Evolutionary conservation across 1,284 basidiomycete genomes (phyloP), one percentile per base, ranked within the genome.

Genomic region (Ganoderma meredithae): DNA sequence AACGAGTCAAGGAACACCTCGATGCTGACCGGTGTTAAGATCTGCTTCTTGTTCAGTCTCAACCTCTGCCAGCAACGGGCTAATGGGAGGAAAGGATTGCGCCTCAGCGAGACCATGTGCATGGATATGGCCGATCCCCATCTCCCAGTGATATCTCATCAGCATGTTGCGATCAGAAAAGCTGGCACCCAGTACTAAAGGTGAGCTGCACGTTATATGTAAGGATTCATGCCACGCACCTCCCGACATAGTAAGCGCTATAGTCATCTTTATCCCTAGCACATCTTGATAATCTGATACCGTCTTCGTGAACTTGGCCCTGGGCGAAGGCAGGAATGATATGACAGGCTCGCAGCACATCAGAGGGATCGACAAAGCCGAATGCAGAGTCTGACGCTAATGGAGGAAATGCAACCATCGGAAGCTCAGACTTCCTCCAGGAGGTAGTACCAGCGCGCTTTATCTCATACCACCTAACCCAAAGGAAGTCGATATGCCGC

Each of bases 71-170:
- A n/a, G n/a, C 43, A 44, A n/a, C 8, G 22, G 22, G 22, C 10
- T n/a, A 9, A 49, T 2, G 17, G 44, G 22, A n/a, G 44, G 22
- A 5, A 22, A n/a, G 8, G 9, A 22, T 25, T 22, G 9, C 7
- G n/a, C 44, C 0, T 49, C 44, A 9, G 44, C 44, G 6, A 60
- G 39, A 22, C 40, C 27, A n/a, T 64, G 63, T 3, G 63, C 52
- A 15, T 64, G 40, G 25, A 40, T 56, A 41, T 64, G 63, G 10
- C 63, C 63, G 3, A 64, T 36, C 6, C 64, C 64, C 49, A 55
- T 39, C 31, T 53, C 63, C 63, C 63, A 64, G 36, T 64, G 52
- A 27, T 64, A 58, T 13, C 63, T 53, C 63, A 64, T 64, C 3
- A 64, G 53, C 25, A 25, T 33, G 53, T 64, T 53, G 1, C 36